A percentile compares a stretch with the other conserved stretches of the same genome.
Conservation (phyloP, 2,329 filamentous ascomycete species). For the Scedosporium dehoogii region DNA sequence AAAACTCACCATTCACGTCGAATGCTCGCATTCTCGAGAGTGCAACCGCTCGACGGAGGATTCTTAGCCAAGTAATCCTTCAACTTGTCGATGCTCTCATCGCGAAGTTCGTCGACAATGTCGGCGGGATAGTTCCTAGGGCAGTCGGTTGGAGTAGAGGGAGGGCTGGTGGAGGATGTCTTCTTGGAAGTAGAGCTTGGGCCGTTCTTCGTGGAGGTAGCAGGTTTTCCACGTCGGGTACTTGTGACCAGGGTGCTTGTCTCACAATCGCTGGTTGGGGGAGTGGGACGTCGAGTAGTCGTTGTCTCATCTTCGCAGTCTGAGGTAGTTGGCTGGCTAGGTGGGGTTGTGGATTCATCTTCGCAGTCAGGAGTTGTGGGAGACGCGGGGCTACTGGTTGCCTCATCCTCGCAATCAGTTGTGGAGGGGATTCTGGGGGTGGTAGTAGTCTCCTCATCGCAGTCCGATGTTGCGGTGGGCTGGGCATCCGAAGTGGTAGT, state of each 20-base stretch:
- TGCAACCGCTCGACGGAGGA: conserved; percentile 6
- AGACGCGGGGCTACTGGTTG: background rate
- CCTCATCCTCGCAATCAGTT: background rate
- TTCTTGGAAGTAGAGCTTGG: background rate
- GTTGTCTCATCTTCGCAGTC: background rate
- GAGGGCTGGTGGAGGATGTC: background rate
- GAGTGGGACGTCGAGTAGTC: background rate
- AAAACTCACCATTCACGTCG: conserved; percentile 1
- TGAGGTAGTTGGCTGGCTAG: background rate
- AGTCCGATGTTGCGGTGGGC: too few species aligned
- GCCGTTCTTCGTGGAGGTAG: background rate
- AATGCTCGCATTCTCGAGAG: conserved; percentile 9
- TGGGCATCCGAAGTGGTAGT: background rate
- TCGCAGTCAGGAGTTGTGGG: background rate
- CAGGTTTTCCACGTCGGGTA: background rate
- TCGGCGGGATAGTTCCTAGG: conserved; percentile 10
- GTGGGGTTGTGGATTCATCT: background rate
- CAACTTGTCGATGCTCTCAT: conserved; percentile 10
- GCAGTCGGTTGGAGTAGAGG: background rate
- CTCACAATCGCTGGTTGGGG: background rate
- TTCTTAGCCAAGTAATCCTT: conserved; percentile 7
- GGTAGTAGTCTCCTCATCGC: background rate
- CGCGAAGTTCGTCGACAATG: conserved; percentile 10
- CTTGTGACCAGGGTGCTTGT: background rate
- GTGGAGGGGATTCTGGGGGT: background rate